phyloP scores from a whole-genome alignment of 2,329 filamentous ascomycete species.

The Hypoxylon sp. region DNA sequence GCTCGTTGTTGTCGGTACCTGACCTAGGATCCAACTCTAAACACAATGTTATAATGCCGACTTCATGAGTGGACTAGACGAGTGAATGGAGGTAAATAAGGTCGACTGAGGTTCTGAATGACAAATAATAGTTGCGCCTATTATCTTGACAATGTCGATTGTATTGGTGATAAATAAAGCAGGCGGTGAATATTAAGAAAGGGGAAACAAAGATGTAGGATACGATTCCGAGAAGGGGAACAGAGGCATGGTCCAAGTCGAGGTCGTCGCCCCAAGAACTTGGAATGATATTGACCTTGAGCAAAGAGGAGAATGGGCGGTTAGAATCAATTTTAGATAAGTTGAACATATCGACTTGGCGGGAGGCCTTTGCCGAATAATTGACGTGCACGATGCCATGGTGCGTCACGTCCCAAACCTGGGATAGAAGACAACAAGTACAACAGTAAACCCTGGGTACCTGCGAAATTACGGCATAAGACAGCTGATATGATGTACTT shows the following conservation, averaged over 20 bases:
- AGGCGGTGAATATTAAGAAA: slow-evolving; percentile 24
- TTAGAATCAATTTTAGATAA: slow-evolving; percentile 31
- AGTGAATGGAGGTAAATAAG: slow-evolving; percentile 13
- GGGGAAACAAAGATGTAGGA: slow-evolving; percentile 16
- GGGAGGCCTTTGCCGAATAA: slow-evolving; percentile 38
- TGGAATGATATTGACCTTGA: slow-evolving; percentile 17
- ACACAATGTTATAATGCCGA: slow-evolving; percentile 15
- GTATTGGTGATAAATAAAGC: slow-evolving; percentile 12
- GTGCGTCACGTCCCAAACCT: slow-evolving; percentile 32
- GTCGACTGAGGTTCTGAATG: slow-evolving; percentile 10
- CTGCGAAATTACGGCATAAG: neutral
- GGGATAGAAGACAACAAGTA: slow-evolving; percentile 28
- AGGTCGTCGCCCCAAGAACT: slow-evolving; percentile 20
- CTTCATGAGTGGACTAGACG: slow-evolving; percentile 19
- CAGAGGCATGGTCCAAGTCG: slow-evolving; percentile 33
- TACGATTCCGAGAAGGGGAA: slow-evolving; percentile 19
- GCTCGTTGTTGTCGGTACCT: slow-evolving; percentile 19
- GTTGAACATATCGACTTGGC: slow-evolving; percentile 33
- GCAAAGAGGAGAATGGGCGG: slow-evolving; percentile 34
- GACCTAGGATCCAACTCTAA: slow-evolving; percentile 27
- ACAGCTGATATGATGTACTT: slow-evolving; percentile 29
- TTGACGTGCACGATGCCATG: slow-evolving; percentile 31
- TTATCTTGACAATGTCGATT: slow-evolving; percentile 18
- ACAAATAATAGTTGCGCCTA: slow-evolving; percentile 6
- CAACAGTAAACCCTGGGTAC: slow-evolving; percentile 10